Conservation (phyloP, 129 eudicot species). For the Ambrosia trifida region DNA sequence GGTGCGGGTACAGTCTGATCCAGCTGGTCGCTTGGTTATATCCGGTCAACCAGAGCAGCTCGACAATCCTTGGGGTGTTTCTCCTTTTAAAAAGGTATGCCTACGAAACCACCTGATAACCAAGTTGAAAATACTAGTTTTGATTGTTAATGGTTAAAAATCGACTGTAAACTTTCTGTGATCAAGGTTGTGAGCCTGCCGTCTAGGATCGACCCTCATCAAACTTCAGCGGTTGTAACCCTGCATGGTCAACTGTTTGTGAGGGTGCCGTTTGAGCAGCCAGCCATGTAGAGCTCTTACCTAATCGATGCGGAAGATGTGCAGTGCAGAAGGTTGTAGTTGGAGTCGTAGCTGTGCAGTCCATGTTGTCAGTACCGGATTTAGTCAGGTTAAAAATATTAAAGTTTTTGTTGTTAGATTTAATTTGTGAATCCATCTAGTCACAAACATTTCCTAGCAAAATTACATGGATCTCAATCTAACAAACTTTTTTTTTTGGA, state of each 20-base stretch:
- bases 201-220: constrained; percentile 91
- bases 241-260: constrained; percentile 93
- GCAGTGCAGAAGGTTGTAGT: constrained; percentile 13
- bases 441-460: not conserved
- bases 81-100: constrained; percentile 83
- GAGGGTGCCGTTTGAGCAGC: constrained; percentile 91
- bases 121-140: no score
- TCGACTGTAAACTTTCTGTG: not conserved
- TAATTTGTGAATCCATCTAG: constrained; percentile 6
- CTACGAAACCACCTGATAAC: not conserved
- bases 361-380: not conserved
- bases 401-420: no score
- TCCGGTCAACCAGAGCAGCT: constrained; percentile 89
- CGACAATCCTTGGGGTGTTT: constrained; percentile 94
- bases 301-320: constrained; percentile 12
- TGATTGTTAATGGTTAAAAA: not conserved
- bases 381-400: constrained; percentile 4
- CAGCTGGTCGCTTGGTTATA: constrained; percentile 91
- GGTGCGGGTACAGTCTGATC: constrained; percentile 98
- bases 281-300: not conserved
- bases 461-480: constrained; percentile 4
- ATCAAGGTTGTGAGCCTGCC: constrained; percentile 85
- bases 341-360: no score
- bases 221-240: constrained; percentile 95
- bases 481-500: not conserved